Evolutionary conservation across 2,329 filamentous ascomycete genomes (phyloP).

Genomic region (Aspergillus phoenicis): DNA sequence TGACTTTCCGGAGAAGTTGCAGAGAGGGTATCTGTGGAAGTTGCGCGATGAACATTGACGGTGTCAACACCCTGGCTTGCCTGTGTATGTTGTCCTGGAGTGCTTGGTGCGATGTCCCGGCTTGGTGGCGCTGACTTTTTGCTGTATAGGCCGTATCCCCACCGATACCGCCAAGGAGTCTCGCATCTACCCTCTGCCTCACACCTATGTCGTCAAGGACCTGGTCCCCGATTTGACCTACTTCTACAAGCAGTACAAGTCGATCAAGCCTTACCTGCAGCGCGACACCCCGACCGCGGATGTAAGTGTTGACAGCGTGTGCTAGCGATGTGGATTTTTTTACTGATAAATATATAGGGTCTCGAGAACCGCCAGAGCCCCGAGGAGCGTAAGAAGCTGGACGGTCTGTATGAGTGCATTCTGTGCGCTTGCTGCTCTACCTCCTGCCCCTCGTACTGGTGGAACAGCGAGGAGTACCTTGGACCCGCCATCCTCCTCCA

Average conservation of each 20-base stretch:
- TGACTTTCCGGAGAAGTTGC: conserved; percentile 95
- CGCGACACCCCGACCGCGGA: conserved; percentile 80
- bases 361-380: conserved; percentile 90
- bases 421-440: conserved; percentile 99
- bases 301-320: conserved; percentile 56
- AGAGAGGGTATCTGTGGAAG: conserved; percentile 98
- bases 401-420: conserved; percentile 98
- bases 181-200: conserved; percentile 96
- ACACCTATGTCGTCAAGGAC: conserved; percentile 99
- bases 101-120: neutral
- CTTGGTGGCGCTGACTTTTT: conserved; percentile 15
- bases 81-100: conserved; percentile 70
- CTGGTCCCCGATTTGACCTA: conserved; percentile 95
- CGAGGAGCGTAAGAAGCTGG: conserved; percentile 92
- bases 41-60: conserved; percentile 99
- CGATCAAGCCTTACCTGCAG: conserved; percentile 98
- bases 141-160: conserved; percentile 78
- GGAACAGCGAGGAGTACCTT: conserved; percentile 98
- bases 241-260: conserved; percentile 99
- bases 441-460: conserved; percentile 99
- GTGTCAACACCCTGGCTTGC: conserved; percentile 95
- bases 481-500: conserved; percentile 95
- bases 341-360: conserved; percentile 59
- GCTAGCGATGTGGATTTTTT: neutral
- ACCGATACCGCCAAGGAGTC: conserved; percentile 76